Conservation (phyloP, 345 rosid genomes). For the Excoecaria agallocha region DNA sequence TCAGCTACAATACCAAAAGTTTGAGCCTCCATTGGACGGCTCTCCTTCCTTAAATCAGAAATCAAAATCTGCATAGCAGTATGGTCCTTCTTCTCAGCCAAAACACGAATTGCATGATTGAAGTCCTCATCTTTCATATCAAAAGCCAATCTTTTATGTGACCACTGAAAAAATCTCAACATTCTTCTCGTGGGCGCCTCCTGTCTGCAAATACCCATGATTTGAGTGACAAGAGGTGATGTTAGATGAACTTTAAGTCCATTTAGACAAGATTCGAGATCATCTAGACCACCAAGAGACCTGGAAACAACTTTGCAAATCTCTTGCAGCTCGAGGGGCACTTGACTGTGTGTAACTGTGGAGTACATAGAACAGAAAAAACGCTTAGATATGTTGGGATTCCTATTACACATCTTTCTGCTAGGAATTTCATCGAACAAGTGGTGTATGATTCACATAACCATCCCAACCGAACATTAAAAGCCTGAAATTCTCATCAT, state of each 20-base stretch:
- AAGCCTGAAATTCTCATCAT: background rate
- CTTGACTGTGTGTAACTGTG: constrained; percentile 13
- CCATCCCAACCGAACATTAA: background rate
- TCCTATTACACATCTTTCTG: constrained; percentile 25
- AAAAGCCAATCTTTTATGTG: constrained; percentile 39
- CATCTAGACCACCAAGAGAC: constrained; percentile 70
- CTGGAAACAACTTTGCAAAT: constrained; percentile 50
- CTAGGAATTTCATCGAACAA: constrained; percentile 41
- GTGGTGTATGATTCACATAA: background rate
- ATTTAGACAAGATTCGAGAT: constrained; percentile 59
- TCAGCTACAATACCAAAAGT: constrained; percentile 64
- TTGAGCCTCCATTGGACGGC: constrained; percentile 53
- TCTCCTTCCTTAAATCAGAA: constrained; percentile 60
- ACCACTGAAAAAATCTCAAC: constrained; percentile 79
- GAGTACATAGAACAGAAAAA: constrained; percentile 23
- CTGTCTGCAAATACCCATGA: constrained; percentile 48
- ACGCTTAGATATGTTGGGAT: constrained; percentile 11
- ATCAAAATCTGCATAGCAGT: constrained; percentile 58
- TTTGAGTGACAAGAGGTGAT: constrained; percentile 42
- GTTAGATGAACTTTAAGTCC: constrained; percentile 36
- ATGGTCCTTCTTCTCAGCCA: constrained; percentile 72
- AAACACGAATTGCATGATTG: constrained; percentile 58
- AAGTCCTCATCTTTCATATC: constrained; percentile 51
- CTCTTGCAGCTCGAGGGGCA: constrained; percentile 35
- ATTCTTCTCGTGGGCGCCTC: constrained; percentile 67